Percentiles rank a stretch among this genome's conserved stretches.
Evolutionary conservation across 2,329 filamentous ascomycete genomes (phyloP).

Genomic region (Beauveria medogensis): DNA sequence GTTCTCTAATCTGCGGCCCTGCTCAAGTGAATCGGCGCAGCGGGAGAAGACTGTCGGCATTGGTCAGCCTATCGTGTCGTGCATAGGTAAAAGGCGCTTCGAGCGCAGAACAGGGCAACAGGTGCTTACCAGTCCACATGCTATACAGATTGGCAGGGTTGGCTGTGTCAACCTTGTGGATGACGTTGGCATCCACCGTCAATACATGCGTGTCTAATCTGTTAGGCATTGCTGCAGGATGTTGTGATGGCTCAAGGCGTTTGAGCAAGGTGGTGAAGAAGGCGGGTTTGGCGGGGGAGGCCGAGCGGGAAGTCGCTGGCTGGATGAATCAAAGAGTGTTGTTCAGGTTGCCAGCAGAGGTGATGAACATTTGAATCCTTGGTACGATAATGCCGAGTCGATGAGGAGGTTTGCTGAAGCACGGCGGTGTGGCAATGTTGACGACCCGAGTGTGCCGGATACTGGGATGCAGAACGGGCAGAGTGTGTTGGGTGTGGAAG

Average conservation of each 20-base stretch:
- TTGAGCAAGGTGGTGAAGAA: constrained; percentile 24
- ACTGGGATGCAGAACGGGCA: background rate
- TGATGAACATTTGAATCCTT: background rate
- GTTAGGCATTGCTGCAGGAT: constrained; percentile 61
- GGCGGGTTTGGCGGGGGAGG: constrained; percentile 10
- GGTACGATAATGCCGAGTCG: background rate
- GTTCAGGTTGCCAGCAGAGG: constrained; percentile 13
- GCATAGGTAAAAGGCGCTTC: background rate
- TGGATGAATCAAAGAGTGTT: background rate
- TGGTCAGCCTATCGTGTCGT: constrained; percentile 22
- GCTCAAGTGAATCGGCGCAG: constrained; percentile 87
- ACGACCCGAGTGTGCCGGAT: background rate
- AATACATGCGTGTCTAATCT: constrained; percentile 77
- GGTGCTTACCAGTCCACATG: constrained; percentile 85
- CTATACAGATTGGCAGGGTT: constrained; percentile 90
- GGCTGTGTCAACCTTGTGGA: constrained; percentile 89
- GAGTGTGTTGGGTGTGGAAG: background rate
- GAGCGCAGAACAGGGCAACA: background rate
- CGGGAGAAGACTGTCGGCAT: constrained; percentile 72
- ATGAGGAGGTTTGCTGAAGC: background rate
- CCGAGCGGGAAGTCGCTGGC: constrained; percentile 11
- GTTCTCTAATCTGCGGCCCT: constrained; percentile 88
- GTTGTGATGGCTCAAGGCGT: constrained; percentile 24
- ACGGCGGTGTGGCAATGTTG: background rate
- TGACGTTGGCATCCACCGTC: constrained; percentile 82